Evolutionary conservation across 768 basidiomycete species (phyloP).

Genomic region (Paxillus involutus): DNA sequence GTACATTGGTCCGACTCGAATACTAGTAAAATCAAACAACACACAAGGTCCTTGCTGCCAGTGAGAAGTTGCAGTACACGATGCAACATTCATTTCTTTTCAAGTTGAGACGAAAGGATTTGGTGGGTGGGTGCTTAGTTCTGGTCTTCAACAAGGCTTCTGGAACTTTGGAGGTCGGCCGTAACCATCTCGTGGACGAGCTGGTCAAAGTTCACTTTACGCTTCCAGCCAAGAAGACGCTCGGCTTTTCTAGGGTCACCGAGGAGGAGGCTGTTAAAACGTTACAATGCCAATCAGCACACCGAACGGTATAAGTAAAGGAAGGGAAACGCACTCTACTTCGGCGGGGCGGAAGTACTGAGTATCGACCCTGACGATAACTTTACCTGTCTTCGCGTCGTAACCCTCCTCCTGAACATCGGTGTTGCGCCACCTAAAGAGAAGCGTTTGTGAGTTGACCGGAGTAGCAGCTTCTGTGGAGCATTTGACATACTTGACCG

Average conservation of each 20-base stretch:
- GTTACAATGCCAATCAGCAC: background rate
- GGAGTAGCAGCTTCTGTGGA: background rate
- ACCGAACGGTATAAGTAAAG: background rate
- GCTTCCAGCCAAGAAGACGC: constrained; percentile 85
- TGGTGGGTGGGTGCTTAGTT: constrained; percentile 43
- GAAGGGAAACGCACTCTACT: constrained; percentile 71
- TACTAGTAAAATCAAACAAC: too few species aligned
- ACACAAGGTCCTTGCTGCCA: constrained; percentile 2
- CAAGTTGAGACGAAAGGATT: background rate
- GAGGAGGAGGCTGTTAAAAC: constrained; percentile 60
- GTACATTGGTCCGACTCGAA: too few species aligned
- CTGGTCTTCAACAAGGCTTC: constrained; percentile 79
- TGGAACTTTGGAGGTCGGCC: constrained; percentile 72
- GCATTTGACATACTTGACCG: constrained; percentile 52
- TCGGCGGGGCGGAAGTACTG: constrained; percentile 94
- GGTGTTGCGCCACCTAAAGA: constrained; percentile 70
- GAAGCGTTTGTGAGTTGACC: constrained; percentile 2
- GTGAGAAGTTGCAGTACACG: background rate
- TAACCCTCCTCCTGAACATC: constrained; percentile 79
- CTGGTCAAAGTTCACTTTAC: constrained; percentile 76
- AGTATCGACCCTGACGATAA: constrained; percentile 82
- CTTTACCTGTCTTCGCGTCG: constrained; percentile 64
- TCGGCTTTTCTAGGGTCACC: constrained; percentile 94
- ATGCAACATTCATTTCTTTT: background rate
- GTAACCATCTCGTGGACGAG: constrained; percentile 93